Evolutionary conservation across 306 rosid species (phyloP), one percentile per base, ranked within the genome.

Genomic region (Sesbania bispinosa): DNA sequence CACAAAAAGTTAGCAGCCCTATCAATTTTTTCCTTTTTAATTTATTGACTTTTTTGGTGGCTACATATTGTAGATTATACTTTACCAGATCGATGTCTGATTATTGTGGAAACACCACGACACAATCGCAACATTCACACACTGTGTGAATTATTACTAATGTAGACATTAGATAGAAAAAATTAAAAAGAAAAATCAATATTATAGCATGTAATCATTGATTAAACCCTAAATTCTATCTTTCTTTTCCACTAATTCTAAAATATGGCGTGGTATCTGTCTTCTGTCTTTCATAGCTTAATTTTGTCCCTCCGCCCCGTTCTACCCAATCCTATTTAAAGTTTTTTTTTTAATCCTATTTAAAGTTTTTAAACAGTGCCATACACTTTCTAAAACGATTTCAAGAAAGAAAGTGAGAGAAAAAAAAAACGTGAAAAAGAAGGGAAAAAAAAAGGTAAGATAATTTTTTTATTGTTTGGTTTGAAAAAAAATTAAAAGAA

Each of bases 41-140:
- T 2, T 26, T 42, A 42, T 77, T 33, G 38, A 71, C 68, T 71
- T 75, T 43, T n/a, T 27, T 23, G 64, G 48, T 73, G 71, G 73
- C 69, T n/a, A 71, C 78, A 59, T 15, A 11, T 19, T 62, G 11
- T 62, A 55, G 20, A 58, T 53, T n/a, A 20, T 47, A 46, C 74
- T 71, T 46, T 63, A 39, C 42, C 35, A 32, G 60, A 42, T 21
- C 27, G 5, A 60, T 74, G 80, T 80, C 62, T 74, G 3, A 1
- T 77, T 73, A 75, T 52, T 67, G 59, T 71, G 55, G 70, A 30
- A 79, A 76, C 60, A 83, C 71, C 23, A 55, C 10, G 90, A 83
- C 90, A 83, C 4, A 80, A 81, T 85, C 85, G 73, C 39, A 77
- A 85, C 82, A 81, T 79, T 85, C 84, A 74, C 80, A 82, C 81